These are phyloP conservation scores for Aquilaria agallochum DNA, from an alignment of 441 rosid species.

Conservation along the genomic window DNA sequence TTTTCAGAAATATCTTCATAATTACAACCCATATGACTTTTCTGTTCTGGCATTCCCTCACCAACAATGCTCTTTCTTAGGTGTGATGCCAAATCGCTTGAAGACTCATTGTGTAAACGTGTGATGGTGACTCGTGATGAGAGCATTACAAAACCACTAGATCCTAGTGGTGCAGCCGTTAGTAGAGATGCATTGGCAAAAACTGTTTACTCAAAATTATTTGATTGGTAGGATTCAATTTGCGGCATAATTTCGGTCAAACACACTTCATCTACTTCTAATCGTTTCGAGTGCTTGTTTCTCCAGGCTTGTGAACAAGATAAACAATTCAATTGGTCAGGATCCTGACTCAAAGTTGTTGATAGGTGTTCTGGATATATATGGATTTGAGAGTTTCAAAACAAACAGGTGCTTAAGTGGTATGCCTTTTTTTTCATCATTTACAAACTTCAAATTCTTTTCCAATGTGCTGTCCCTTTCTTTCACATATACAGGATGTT, in stretches of 20 bases:
- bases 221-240: constrained; percentile 74
- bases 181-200: constrained; percentile 97
- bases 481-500: no score
- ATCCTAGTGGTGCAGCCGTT: constrained; percentile 76
- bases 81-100: constrained; percentile 85
- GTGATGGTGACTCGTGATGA: constrained; percentile 97
- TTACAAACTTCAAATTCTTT: background rate
- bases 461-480: no score
- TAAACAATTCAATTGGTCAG: constrained; percentile 89
- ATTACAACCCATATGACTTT: constrained; percentile 2
- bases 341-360: constrained; percentile 75
- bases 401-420: constrained; percentile 99
- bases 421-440: constrained; percentile 77
- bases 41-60: constrained; percentile 1
- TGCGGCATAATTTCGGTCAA: constrained; percentile 2
- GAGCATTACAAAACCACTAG: constrained; percentile 84
- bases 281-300: constrained; percentile 18
- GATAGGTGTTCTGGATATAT: constrained; percentile 89
- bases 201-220: constrained; percentile 86
- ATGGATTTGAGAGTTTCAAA: constrained; percentile 95
- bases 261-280: constrained; percentile 11
- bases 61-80: constrained; percentile 30
- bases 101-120: constrained; percentile 87
- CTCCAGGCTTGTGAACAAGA: constrained; percentile 83
- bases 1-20: background rate